Base-by-base conservation (phyloP, 2,329 filamentous ascomycete genomes). In the Colletotrichum sp. region DNA sequence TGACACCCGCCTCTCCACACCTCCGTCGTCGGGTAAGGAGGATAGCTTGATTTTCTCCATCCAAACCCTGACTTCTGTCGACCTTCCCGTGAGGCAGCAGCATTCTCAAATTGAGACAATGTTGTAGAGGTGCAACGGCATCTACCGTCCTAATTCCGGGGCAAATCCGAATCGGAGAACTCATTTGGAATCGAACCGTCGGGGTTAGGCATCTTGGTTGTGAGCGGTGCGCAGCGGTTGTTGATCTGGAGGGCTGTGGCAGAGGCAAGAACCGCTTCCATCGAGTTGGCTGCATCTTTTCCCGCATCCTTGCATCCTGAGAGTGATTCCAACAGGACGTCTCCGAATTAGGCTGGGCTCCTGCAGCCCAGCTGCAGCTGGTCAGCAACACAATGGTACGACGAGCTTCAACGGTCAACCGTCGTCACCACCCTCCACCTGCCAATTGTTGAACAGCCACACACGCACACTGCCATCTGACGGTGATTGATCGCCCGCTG, bases 351-450 rank as follows among this genome's bases (percentile, higher is more conserved):
- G 55, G 52, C 52, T 44, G 66, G 55, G 52, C 52, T 44, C 26
- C 55, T 70, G 67, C 67, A 70, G 55, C 67, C 62, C 52, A 21
- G 24, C 55, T 70, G 67, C 67, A 70, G 55, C 67, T 70, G 67
- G 67, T 62, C 67, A 62, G 67, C 67, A 30, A 12, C 12, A 18
- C 32, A 70, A 39, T 70, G 67, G 55, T 70, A 70, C 67, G 67
- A 62, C 57, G 24, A 70, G 57, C 67, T 70, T 52, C 55, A 73
- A 52, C 44, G 44, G 44, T 52, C 30, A 52, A 52, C 24, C 21
- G 55, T 68, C 32, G n/a, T 28, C 52, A 68, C 63, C 21, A 16
- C 24, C 28, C 18, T 52, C 34, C 8, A 28, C 28, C 55, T 21
- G 44, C 26, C 15, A 44, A 10, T 68, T 12, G 26, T 32, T 57